Evolutionary conservation across 345 rosid species (phyloP), one percentile per base, ranked within the genome.

Genomic region (Brassica rapa): DNA sequence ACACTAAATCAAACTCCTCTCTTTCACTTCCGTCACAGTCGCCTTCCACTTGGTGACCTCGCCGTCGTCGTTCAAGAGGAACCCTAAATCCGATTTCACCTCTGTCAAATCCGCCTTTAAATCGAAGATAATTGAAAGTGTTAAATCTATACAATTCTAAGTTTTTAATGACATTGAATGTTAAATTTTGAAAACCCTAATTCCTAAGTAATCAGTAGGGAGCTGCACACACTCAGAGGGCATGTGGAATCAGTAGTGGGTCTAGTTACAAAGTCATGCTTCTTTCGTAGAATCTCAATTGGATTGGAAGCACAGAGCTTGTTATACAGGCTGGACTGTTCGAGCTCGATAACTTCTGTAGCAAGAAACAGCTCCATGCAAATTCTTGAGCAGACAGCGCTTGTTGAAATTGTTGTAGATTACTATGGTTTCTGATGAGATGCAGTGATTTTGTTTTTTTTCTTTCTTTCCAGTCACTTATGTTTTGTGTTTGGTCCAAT

Each of bases 181-280:
- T 39, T 39, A 39, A 39, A 39, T 39, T 39, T 8, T 39, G 12
- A 39, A 39, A 39, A 8, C 46, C 11, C 12, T 39, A 39, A 41
- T 41, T 41, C 14, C n/a, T 4, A 2, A 37, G 43, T 39, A 39
- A 2, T 39, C 12, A 3, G 43, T 32, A 32, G 35, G 35, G 6
- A 32, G 35, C 35, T 91, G 30, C 90, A 84, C 74, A 89, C 97
- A 0, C 89, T 89, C 72, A 89, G 88, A 82, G 97, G 94, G 1
- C 97, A 88, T 37, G 97, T 89, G 1, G 94, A 91, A 84, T 91
- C 97, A 1, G 97, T 89, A 77, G 97, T 88, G 84, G 88, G 37
- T 33, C 37, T 33, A 33, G 37, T 33, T 33, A 33, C 37, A 33
- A 33, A 33, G 37, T 33, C 37, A 33, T 33, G 37, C 37, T 33